Percentiles rank a stretch among this genome's conserved stretches.
phyloP scores from a whole-genome alignment of 2,329 filamentous ascomycete genomes.

The Pestalotiopsis sp. region DNA sequence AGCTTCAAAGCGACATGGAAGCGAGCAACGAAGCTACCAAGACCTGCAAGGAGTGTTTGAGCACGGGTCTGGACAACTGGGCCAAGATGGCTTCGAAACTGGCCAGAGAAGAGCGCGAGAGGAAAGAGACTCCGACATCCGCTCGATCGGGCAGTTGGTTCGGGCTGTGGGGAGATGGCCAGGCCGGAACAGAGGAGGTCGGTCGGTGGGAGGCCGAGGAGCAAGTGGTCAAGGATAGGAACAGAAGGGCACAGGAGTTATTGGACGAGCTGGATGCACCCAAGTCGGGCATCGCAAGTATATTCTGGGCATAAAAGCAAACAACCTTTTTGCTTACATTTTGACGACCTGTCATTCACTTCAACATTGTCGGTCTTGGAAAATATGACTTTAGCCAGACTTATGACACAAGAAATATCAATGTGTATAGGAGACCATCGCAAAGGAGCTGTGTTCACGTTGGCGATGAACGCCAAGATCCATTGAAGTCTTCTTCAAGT shows the following conservation, averaged over 20 bases:
- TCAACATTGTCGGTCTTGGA: not conserved
- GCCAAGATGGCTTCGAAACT: conserved; percentile 73
- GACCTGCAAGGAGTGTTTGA: conserved; percentile 75
- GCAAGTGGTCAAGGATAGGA: conserved; percentile 53
- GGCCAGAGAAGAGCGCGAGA: conserved; percentile 48
- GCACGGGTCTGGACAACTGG: conserved; percentile 80
- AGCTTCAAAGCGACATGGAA: conserved; percentile 23
- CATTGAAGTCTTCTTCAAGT: no score
- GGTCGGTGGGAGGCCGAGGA: conserved; percentile 57
- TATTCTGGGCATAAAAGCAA: conserved; percentile 40
- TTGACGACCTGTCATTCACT: not conserved
- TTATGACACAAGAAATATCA: no score
- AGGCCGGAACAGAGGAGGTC: conserved; percentile 32
- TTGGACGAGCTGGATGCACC: conserved; percentile 48
- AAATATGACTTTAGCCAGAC: no score
- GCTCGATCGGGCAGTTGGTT: conserved; percentile 34
- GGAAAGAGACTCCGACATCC: conserved; percentile 27
- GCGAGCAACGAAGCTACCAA: conserved; percentile 33
- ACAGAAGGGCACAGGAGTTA: conserved; percentile 50
- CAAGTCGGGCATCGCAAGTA: conserved; percentile 29
- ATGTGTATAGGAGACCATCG: no score
- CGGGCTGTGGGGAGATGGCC: conserved; percentile 39
- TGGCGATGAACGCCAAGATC: no score
- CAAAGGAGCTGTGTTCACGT: no score
- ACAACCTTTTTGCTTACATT: not conserved